These are phyloP conservation scores for Paramecium sexaurelia DNA, from an alignment of 73 alveolate genomes.

Conservation along the genomic window DNA sequence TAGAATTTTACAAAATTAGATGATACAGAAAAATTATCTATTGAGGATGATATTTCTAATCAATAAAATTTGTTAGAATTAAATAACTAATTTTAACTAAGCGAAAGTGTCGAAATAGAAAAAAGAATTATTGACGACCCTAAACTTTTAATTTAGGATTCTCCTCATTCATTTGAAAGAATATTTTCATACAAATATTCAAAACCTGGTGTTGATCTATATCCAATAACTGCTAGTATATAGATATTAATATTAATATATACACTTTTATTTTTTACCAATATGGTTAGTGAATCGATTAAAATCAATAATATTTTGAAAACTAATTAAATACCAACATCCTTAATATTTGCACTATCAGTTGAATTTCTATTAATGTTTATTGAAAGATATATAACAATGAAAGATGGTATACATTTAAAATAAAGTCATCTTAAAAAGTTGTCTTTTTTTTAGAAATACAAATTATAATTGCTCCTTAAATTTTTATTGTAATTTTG, in stretches of 20 bases:
- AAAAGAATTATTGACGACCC: conserved; percentile 14
- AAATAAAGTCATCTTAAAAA: background rate
- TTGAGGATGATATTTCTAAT: background rate
- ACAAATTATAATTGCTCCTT: conserved; percentile 4
- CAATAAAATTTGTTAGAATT: background rate
- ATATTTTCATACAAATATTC: conserved; percentile 3
- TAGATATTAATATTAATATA: background rate
- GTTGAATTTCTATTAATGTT: conserved; percentile 17
- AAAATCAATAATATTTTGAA: background rate
- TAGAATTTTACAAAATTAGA: background rate
- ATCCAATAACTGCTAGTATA: background rate
- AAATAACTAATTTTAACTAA: background rate
- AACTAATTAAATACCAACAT: conserved; percentile 22
- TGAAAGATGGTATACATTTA: background rate
- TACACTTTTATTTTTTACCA: background rate
- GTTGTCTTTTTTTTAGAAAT: background rate
- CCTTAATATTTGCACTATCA: background rate
- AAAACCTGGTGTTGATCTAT: conserved; percentile 35
- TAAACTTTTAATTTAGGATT: background rate
- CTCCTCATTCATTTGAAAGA: background rate
- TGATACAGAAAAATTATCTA: background rate
- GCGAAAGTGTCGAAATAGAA: background rate
- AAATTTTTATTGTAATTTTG: background rate
- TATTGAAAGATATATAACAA: conserved; percentile 30
- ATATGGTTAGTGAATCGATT: background rate